phyloP scores from a whole-genome alignment of 352 stramenopile genomes.

The Phytophthora rubi region DNA sequence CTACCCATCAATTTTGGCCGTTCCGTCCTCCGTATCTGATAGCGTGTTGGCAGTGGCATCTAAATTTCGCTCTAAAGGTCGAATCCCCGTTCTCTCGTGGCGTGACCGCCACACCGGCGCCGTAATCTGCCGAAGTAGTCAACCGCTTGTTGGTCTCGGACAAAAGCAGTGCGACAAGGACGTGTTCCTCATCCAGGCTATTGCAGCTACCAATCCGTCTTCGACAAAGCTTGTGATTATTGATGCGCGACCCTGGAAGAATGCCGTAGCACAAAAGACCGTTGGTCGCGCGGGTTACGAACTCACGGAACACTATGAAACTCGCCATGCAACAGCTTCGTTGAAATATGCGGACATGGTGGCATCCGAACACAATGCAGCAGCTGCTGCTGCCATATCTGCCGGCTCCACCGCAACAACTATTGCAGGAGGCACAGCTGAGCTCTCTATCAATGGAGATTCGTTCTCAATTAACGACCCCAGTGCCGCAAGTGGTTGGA shows the following conservation, averaged over 20 bases:
- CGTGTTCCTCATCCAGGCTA: conserved; percentile 83
- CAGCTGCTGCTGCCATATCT: conserved; percentile 32
- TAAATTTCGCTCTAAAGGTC: conserved; percentile 87
- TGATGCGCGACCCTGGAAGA: conserved; percentile 90
- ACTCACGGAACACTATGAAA: conserved; percentile 86
- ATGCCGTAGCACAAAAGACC: conserved; percentile 91
- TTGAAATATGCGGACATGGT: conserved; percentile 76
- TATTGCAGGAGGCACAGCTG: conserved; percentile 3
- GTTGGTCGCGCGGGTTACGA: conserved; percentile 90
- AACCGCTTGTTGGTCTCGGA: conserved; percentile 83
- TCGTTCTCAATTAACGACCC: conserved; percentile 12
- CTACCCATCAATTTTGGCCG: conserved; percentile 80
- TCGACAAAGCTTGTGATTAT: conserved; percentile 90
- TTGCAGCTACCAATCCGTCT: conserved; percentile 76
- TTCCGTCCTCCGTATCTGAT: conserved; percentile 71
- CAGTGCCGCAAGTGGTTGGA: conserved; percentile 13
- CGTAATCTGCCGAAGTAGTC: conserved; percentile 82
- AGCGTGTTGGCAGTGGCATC: conserved; percentile 65
- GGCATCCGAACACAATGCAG: conserved; percentile 40
- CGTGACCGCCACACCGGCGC: conserved; percentile 72
- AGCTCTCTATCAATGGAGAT: conserved; percentile 30
- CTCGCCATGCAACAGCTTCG: conserved; percentile 58
- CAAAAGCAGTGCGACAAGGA: conserved; percentile 88
- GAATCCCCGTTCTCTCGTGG: conserved; percentile 88
- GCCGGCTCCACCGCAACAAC: not conserved